Percentiles rank a stretch among this genome's conserved stretches.
These are phyloP conservation scores for Chrysanthemum lavandulifolium DNA, from an alignment of 129 eudicot genomes.

Conservation along the genomic window DNA sequence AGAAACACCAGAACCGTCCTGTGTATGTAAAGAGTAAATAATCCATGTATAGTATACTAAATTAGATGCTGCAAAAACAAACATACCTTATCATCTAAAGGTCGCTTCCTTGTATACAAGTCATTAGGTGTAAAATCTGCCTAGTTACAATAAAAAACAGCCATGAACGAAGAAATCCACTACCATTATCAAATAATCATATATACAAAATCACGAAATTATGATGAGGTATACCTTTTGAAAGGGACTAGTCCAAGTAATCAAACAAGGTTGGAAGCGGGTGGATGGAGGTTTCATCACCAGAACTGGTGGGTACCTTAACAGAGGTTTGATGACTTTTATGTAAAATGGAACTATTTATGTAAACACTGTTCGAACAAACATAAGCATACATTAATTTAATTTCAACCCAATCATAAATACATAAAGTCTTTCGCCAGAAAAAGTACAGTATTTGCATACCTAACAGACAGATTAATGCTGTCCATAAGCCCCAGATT, in stretches of 20 bases:
- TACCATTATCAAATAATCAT: neutral
- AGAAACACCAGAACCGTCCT: constrained; percentile 60
- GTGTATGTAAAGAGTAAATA: constrained; percentile 30
- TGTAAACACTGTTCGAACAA: constrained; percentile 57
- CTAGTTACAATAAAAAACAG: constrained; percentile 37
- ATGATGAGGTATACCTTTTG: constrained; percentile 50
- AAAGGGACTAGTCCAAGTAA: constrained; percentile 81
- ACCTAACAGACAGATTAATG: constrained; percentile 71
- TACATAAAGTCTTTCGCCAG: no score
- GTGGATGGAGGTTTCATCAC: constrained; percentile 71
- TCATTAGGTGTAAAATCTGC: constrained; percentile 86
- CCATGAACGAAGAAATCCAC: constrained; percentile 6
- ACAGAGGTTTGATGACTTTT: constrained; percentile 69
- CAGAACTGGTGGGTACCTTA: constrained; percentile 51
- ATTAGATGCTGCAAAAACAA: neutral
- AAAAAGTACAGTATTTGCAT: constrained; percentile 22
- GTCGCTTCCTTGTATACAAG: constrained; percentile 70
- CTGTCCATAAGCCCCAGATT: constrained; percentile 81
- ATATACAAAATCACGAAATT: neutral
- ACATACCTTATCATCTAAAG: constrained; percentile 56
- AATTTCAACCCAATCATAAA: no score
- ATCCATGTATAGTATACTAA: neutral
- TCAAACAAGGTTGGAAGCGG: constrained; percentile 83
- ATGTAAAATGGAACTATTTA: constrained; percentile 78
- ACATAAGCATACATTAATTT: neutral